Evolutionary conservation across 176 grass and related monocot species (phyloP).

Genomic region (Cymbopogon citratus): DNA sequence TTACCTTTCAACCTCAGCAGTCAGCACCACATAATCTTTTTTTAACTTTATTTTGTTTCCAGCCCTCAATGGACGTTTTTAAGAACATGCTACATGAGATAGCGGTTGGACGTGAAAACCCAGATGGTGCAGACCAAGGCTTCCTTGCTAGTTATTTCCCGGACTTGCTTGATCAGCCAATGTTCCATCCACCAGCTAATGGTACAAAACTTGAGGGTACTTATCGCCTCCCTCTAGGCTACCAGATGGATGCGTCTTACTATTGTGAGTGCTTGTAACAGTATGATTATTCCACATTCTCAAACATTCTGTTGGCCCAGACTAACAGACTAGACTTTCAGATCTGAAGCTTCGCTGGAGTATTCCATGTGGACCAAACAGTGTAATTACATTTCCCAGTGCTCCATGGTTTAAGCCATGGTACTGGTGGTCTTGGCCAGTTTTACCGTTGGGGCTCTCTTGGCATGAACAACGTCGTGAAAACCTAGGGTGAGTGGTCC

Average conservation of each 20-base stretch:
- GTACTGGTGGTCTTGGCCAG: conserved; percentile 98
- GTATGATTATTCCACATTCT: background rate
- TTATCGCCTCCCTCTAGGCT: conserved; percentile 91
- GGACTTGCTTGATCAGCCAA: conserved; percentile 72
- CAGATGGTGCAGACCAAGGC: conserved; percentile 91
- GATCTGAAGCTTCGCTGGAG: conserved; percentile 95
- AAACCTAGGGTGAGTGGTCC: conserved; percentile 52
- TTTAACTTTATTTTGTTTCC: conserved; percentile 22
- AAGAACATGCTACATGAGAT: conserved; percentile 82
- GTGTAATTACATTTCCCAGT: conserved; percentile 85
- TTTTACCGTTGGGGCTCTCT: conserved; percentile 77
- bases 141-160: conserved; percentile 86
- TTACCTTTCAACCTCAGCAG: background rate
- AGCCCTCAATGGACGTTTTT: conserved; percentile 83
- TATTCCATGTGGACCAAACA: conserved; percentile 90
- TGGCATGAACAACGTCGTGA: conserved; percentile 85
- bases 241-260: conserved; percentile 99
- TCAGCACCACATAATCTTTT: background rate
- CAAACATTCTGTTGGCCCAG: conserved; percentile 5
- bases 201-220: conserved; percentile 69
- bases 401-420: conserved; percentile 95
- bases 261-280: conserved; percentile 53
- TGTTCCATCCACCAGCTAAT: conserved; percentile 86
- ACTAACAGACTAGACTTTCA: conserved; percentile 36
- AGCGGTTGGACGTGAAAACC: conserved; percentile 69